Conservation (phyloP, 257 asterid species). For the Penstemon barbatus region DNA sequence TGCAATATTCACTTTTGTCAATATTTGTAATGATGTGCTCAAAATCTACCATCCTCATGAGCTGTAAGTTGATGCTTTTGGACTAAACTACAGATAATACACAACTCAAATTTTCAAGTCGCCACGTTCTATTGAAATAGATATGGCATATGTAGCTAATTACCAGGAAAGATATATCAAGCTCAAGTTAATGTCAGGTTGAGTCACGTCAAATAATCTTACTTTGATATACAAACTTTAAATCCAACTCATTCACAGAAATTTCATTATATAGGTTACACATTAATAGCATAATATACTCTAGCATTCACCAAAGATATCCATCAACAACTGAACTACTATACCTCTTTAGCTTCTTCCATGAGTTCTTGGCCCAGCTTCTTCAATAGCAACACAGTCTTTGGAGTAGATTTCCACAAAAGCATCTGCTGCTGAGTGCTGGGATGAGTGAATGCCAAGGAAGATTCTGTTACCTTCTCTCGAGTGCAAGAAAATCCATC, state of each 20-base stretch:
- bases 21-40: constrained; percentile 1
- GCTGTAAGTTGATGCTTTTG: constrained; percentile 3
- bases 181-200: constrained; percentile 15
- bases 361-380: constrained; percentile 93
- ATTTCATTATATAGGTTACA: constrained; percentile 20
- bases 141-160: constrained; percentile 3
- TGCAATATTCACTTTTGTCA: constrained; percentile 15
- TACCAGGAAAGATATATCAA: constrained; percentile 18
- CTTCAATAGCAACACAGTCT: constrained; percentile 84
- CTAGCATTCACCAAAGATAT: constrained; percentile 22
- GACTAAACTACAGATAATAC: constrained; percentile 4
- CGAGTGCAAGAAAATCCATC: constrained; percentile 94
- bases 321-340: too few relatives aligned
- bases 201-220: constrained; percentile 5
- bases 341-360: constrained; percentile 98
- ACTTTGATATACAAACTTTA: constrained; percentile 1
- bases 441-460: constrained; percentile 96
- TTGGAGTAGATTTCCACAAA: constrained; percentile 94
- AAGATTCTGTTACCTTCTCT: constrained; percentile 96
- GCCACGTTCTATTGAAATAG: constrained; percentile 11
- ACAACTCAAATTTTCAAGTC: constrained; percentile 4
- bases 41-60: constrained; percentile 19
- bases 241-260: constrained; percentile 9
- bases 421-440: constrained; percentile 99
- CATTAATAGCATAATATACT: constrained; percentile 11